Evolutionary conservation across 305 asterid genomes (phyloP), one percentile per base, ranked within the genome.

Genomic region (Fraxinus xanthoxyloides): DNA sequence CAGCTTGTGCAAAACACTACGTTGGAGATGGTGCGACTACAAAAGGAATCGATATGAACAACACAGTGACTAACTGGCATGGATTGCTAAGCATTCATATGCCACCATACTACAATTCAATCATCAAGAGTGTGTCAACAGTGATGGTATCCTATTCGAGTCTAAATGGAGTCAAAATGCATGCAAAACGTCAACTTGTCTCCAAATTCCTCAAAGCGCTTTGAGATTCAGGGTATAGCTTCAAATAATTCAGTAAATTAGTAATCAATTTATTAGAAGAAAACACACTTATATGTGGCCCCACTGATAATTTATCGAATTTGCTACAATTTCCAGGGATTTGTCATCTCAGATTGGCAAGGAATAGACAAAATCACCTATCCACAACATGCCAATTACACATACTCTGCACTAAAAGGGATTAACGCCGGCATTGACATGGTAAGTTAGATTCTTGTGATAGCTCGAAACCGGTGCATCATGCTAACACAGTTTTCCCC

Each of bases 21-120:
- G 90, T 90, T 30, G 93, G 89, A 7, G 93, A 90, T 82, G 93
- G 91, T 17, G 90, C 91, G 6, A 90, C 93, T 1, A 84, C 72
- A 35, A 85, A 88, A 0, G 91, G 93, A 69, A 88, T 88, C 2
- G 85, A 90, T 56, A 90, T 87, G 84, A 87, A 90, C 79, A 85
- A 90, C 76, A 90, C 93, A n/a, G 73, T 90, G 51, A 56, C 76
- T 43, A 85, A 81, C 77, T 84, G 91, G 91, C 85, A 88, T 24
- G 88, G 78, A 21, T 77, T 90, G 85, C 85, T 85, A 36, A 85
- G 84, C 5, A 90, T 84, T 79, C 91, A 88, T 78, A 90, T 90
- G 93, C 87, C 93, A 69, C 90, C 79, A 9, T 90, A 87, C 83
- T 81, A 59, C 40, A 81, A 90, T 31, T 73, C 88, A n/a, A 81